phyloP scores from a whole-genome alignment of 2,329 filamentous ascomycete species.

The Chaetomiaceae sp. region DNA sequence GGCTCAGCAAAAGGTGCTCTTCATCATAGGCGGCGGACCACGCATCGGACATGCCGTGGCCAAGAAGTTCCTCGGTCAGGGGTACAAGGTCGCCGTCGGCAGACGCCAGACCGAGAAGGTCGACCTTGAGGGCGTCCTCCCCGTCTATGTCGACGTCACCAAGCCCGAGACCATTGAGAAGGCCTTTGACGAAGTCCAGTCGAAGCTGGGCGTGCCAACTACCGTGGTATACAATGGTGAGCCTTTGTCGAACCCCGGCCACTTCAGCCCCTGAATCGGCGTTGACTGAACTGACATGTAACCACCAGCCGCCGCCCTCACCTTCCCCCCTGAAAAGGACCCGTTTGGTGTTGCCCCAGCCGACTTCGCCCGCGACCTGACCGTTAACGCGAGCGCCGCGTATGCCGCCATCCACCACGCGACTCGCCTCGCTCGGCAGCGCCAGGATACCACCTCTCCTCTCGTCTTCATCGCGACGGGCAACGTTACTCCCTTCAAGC shows the following conservation, averaged over 20 bases:
- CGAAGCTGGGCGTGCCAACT: neutral
- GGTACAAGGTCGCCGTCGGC: neutral
- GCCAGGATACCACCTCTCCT: neutral
- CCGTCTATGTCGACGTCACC: constrained; percentile 1
- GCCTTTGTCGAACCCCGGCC: too few relatives aligned
- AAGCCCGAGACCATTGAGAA: neutral
- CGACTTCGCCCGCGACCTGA: neutral
- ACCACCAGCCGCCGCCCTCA: neutral
- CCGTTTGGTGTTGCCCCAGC: neutral
- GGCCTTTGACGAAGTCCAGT: neutral
- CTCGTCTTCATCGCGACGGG: constrained; percentile 3
- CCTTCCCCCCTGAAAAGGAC: constrained; percentile 1
- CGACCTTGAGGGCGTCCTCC: neutral
- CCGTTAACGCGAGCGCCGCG: neutral
- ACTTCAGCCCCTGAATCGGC: too few relatives aligned
- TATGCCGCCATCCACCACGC: constrained; percentile 2
- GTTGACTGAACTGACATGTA: neutral
- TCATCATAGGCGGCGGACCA: constrained; percentile 2
- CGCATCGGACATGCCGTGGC: constrained; percentile 2
- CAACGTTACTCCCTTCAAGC: constrained; percentile 4
- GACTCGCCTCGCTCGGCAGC: neutral
- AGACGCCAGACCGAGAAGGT: constrained; percentile 1
- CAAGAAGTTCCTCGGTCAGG: neutral
- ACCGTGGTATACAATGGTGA: neutral
- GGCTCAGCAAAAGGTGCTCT: neutral